These are phyloP conservation scores for Gremmenia infestans DNA, from an alignment of 2,329 filamentous ascomycete genomes.

Conservation along the genomic window DNA sequence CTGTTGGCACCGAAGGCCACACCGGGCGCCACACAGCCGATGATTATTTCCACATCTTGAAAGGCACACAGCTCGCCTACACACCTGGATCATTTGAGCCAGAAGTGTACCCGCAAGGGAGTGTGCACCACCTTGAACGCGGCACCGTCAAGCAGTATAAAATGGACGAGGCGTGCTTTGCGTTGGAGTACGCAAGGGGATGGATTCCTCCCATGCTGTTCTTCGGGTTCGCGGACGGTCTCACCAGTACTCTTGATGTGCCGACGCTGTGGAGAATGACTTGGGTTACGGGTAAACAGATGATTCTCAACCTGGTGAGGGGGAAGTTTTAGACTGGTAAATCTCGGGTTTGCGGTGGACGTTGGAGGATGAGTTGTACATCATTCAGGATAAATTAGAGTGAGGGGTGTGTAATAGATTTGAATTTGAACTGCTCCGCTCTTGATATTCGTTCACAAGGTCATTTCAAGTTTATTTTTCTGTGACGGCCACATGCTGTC, in stretches of 20 bases:
- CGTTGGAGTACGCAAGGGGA: conserved; percentile 76
- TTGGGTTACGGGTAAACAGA: conserved; percentile 68
- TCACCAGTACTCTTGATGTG: conserved; percentile 78
- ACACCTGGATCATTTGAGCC: conserved; percentile 60
- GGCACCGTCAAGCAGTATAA: conserved; percentile 77
- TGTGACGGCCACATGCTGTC: too few relatives aligned
- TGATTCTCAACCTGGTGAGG: conserved; percentile 65
- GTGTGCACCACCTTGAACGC: conserved; percentile 65
- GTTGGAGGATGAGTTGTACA: too few relatives aligned
- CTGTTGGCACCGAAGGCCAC: conserved; percentile 83
- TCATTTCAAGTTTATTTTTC: too few relatives aligned
- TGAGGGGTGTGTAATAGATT: too few relatives aligned
- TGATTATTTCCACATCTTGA: conserved; percentile 91
- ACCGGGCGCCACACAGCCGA: conserved; percentile 84
- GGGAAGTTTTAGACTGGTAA: conserved; percentile 52
- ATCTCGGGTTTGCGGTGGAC: too few relatives aligned
- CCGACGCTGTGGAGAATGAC: conserved; percentile 80
- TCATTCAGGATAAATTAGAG: too few relatives aligned
- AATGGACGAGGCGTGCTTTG: conserved; percentile 73
- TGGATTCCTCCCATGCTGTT: conserved; percentile 93
- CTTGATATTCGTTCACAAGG: too few relatives aligned
- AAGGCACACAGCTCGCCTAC: conserved; percentile 73
- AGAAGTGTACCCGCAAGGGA: conserved; percentile 65
- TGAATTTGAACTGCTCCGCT: too few relatives aligned
- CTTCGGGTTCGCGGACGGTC: conserved; percentile 79